Conservation (phyloP, 2,329 filamentous ascomycete species). For the Fusarium pininemorale region DNA sequence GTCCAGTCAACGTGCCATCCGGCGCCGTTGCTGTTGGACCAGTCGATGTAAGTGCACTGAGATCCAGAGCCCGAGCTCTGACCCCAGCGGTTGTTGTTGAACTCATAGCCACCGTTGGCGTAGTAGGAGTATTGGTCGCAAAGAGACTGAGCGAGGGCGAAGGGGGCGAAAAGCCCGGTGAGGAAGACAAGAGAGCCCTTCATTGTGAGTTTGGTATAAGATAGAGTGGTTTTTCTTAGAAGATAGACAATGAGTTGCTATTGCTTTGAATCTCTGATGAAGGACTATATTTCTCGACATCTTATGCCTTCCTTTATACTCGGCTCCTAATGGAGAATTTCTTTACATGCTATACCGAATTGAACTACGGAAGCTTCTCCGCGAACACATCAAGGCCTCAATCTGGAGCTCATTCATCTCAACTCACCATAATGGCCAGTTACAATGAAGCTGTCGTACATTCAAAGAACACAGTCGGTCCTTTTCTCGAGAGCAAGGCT, state of each 20-base stretch:
- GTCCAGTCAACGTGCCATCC: slow-evolving; percentile 15
- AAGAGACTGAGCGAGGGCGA: slow-evolving; percentile 6
- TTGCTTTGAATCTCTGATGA: neutral
- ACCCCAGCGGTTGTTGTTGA: slow-evolving; percentile 23
- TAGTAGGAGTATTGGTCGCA: slow-evolving; percentile 21
- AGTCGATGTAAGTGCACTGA: slow-evolving; percentile 17
- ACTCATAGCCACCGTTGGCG: slow-evolving; percentile 9
- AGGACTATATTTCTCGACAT: neutral
- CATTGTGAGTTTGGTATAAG: neutral
- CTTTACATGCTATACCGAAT: neutral
- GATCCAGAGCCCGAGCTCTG: slow-evolving; percentile 3
- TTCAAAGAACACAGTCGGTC: slow-evolving; percentile 1
- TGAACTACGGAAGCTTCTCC: slow-evolving; percentile 11
- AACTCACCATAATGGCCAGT: neutral
- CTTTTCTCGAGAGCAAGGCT: neutral
- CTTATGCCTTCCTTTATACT: neutral
- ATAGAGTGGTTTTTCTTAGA: neutral
- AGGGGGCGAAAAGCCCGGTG: slow-evolving; percentile 8
- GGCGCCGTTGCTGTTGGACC: slow-evolving; percentile 18
- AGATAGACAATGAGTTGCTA: neutral
- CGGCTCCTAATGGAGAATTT: neutral
- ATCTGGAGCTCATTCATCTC: neutral
- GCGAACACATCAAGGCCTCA: neutral
- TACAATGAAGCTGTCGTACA: neutral
- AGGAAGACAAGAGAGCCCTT: slow-evolving; percentile 9